Evolutionary conservation across 108 stramenopile species (phyloP), one percentile per base, ranked within the genome.

Genomic region (Cyclotella cryptica): DNA sequence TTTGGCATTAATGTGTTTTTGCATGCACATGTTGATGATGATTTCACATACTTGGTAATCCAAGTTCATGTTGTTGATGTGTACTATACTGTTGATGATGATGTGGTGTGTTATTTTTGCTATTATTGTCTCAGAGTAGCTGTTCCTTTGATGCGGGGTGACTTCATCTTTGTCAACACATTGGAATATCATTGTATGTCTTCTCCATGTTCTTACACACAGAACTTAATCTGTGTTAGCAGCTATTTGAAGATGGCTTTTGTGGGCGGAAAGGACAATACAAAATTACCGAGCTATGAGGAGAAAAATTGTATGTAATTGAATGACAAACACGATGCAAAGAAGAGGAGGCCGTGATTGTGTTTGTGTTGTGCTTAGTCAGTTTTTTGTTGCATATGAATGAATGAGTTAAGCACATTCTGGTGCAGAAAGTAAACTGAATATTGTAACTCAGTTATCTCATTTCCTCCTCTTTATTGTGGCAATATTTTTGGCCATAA

Each of bases 1-100:
- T 67, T 67, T 67, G 66, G 66, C 3, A 24, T 45, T 13, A 67
- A 67, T 67, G 66, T 67, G 7, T 51, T 51, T 29, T 22, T 67
- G 9, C 19, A n/a, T 17, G 21, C 43, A 9, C 66, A 67, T 24
- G 22, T 45, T 45, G 66, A 67, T 28, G 7, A 21, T 28, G 66
- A 67, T 24, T 67, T 45, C 45, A 67, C 66, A 17, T 28, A 28
- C 45, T 67, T 45, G 4, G 45, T 67, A 28, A 47, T 45, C 11
- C 44, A 43, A 24, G 66, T 47, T 13, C 44, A 67, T 18, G 27
- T 45, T 47, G 66, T 47, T 21, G 26, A 45, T 0, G 43, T 45
- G 28, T 44, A 45, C 14, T 45, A 67, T 11, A 51, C 46, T 14
- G 12, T 49, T 0, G 17, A 67, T 26, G 66, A 67, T 26, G 46